Conservation (phyloP, 73 alveolate species). For the Symbiodinium pilosum region DNA sequence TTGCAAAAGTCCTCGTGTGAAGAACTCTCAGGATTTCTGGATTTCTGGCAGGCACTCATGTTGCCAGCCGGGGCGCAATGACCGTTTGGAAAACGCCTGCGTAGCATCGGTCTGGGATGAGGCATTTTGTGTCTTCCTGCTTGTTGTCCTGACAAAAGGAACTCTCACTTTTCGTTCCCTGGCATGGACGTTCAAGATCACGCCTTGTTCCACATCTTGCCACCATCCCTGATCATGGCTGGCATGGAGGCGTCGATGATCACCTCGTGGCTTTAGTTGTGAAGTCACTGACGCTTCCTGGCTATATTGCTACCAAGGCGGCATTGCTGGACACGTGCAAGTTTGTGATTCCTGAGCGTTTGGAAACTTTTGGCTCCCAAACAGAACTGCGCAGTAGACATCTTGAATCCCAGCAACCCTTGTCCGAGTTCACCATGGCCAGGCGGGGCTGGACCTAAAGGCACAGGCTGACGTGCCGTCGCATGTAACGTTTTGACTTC, state of each 20-base stretch:
- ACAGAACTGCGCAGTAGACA: too few relatives aligned
- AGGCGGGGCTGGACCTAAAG: background rate
- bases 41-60: too few relatives aligned
- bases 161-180: background rate
- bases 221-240: constrained; percentile 1
- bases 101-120: constrained; percentile 36
- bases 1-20: background rate
- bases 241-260: constrained; percentile 47
- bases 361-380: too few relatives aligned
- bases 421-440: constrained; percentile 51
- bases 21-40: too few relatives aligned
- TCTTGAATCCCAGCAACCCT: background rate
- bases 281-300: too few relatives aligned
- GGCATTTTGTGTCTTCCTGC: background rate
- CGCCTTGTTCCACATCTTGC: constrained; percentile 42
- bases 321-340: constrained; percentile 36
- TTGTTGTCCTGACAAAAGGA: constrained; percentile 3
- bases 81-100: constrained; percentile 33
- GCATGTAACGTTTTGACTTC: background rate
- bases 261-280: background rate
- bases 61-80: constrained; percentile 1
- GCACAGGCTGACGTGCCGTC: background rate
- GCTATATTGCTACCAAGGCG: background rate
- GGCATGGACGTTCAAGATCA: background rate
- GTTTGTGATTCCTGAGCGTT: background rate